Conservation (phyloP, 371 early-diverging fungal species). For the Mucor velutinosus region DNA sequence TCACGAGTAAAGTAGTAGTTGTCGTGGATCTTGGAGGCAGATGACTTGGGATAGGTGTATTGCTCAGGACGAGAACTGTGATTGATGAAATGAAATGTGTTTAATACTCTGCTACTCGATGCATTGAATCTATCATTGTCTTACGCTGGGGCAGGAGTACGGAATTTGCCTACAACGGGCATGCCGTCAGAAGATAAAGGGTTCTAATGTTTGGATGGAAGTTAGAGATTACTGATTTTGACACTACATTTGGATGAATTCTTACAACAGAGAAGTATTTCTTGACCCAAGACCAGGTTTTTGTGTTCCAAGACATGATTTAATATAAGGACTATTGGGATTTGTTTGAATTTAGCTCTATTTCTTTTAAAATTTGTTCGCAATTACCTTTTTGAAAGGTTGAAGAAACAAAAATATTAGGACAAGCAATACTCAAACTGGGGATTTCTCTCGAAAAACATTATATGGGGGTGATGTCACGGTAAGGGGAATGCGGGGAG, state of each 20-base stretch:
- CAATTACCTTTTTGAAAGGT: neutral
- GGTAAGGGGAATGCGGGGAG: neutral
- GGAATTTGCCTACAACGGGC: conserved; percentile 62
- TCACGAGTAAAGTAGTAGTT: conserved; percentile 93
- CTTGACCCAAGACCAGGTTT: conserved; percentile 56
- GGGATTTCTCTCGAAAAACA: conserved; percentile 3
- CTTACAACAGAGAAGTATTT: conserved; percentile 52
- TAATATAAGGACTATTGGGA: neutral
- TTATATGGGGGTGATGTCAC: neutral
- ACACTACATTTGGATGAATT: neutral
- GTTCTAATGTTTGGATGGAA: conserved; percentile 42
- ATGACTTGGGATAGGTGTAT: conserved; percentile 55
- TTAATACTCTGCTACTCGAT: neutral
- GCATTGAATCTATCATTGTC: neutral
- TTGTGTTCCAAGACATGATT: conserved; percentile 52
- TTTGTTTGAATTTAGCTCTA: neutral
- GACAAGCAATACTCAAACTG: conserved; percentile 2
- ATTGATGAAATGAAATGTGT: neutral
- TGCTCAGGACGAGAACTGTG: conserved; percentile 57
- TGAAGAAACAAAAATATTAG: neutral
- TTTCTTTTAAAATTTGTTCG: neutral
- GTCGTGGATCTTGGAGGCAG: conserved; percentile 68
- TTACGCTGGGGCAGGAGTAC: conserved; percentile 64
- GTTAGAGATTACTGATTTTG: neutral
- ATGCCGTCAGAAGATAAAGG: conserved; percentile 64